Evolutionary conservation across 2,329 filamentous ascomycete species (phyloP).

Genomic region (Pyrenochaeta sp.): DNA sequence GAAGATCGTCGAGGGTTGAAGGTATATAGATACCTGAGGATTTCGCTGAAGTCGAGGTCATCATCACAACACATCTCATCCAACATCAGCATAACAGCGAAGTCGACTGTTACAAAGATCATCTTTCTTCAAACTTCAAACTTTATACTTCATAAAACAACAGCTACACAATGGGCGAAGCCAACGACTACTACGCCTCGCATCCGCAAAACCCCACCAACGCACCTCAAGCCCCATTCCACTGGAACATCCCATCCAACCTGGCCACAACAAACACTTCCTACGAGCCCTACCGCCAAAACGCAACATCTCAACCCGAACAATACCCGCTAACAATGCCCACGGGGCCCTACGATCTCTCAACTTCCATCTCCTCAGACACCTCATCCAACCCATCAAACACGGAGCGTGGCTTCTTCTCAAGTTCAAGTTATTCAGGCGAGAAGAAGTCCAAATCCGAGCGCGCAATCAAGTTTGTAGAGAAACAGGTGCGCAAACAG

Average conservation of each 20-base stretch:
- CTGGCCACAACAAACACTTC: neutral
- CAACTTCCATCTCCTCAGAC: neutral
- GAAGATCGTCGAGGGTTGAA: neutral
- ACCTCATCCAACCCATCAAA: neutral
- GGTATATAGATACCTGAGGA: neutral
- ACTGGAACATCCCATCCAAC: neutral
- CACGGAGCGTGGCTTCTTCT: constrained; percentile 3
- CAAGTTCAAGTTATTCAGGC: neutral
- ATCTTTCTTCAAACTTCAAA: neutral
- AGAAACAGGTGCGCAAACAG: constrained; percentile 9
- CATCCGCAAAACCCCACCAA: neutral
- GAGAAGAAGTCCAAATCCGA: constrained; percentile 5
- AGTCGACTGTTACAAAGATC: too few relatives aligned
- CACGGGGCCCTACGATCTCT: neutral
- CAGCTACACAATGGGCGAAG: constrained; percentile 1
- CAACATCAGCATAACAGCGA: too few relatives aligned
- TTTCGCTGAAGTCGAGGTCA: neutral
- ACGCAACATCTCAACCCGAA: neutral
- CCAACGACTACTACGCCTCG: constrained; percentile 4
- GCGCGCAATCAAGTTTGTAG: constrained; percentile 6
- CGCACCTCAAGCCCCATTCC: neutral
- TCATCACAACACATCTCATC: neutral
- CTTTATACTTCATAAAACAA: neutral
- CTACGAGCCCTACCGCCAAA: neutral
- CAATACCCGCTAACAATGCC: neutral